phyloP scores from a whole-genome alignment of 331 rosid species.

The Quercus lobata region DNA sequence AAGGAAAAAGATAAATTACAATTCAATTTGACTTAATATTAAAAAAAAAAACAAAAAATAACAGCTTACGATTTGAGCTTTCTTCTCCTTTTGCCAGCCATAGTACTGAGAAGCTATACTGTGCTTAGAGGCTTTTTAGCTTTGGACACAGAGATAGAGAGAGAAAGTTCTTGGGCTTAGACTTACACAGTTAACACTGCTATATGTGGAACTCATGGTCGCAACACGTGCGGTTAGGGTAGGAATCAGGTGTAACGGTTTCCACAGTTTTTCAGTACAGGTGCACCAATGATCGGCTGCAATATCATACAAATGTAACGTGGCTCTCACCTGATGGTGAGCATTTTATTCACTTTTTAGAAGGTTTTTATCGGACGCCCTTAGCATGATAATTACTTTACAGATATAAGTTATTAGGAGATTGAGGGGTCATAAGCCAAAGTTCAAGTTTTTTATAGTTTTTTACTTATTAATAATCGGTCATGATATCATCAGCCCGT shows the following conservation, averaged over 20 bases:
- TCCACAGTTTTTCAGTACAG: not conserved
- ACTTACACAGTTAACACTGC: too few species aligned
- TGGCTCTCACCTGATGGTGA: not conserved
- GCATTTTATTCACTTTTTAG: not conserved
- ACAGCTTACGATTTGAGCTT: slow-evolving; percentile 34
- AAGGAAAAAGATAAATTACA: not conserved
- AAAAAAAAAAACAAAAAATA: not conserved
- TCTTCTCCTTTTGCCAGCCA: slow-evolving; percentile 35
- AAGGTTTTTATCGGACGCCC: rapidly evolving
- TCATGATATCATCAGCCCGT: rapidly evolving
- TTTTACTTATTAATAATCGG: too few species aligned
- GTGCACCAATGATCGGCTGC: not conserved
- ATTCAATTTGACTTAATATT: not conserved
- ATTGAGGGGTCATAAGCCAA: too few species aligned
- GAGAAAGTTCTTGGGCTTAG: not conserved
- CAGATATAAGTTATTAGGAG: too few species aligned
- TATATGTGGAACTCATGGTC: not conserved
- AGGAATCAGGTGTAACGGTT: not conserved
- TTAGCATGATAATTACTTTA: rapidly evolving
- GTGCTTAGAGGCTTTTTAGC: not conserved
- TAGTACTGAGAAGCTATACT: slow-evolving; percentile 4
- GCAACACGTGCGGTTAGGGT: not conserved
- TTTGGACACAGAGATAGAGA: not conserved
- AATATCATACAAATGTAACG: not conserved
- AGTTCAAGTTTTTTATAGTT: too few species aligned